Evolutionary conservation across 192 early-diverging fungal genomes (phyloP), one percentile per base, ranked within the genome.

Genomic region (Coemansia sp.): DNA sequence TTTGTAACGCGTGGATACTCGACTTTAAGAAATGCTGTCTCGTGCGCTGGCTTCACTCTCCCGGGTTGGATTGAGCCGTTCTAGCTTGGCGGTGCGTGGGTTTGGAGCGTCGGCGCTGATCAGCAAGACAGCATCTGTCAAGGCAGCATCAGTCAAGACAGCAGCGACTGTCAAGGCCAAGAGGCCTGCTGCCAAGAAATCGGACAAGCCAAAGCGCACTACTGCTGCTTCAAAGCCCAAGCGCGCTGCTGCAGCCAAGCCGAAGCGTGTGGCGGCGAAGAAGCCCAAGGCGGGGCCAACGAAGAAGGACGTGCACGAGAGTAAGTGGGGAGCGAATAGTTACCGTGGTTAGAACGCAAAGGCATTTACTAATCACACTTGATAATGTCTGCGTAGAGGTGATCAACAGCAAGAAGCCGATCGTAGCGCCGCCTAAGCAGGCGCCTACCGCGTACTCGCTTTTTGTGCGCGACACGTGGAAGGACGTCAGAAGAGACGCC

Each of bases 281-380:
- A 51, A 24, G 45, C 15, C 7, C 45, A 51, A 51, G 24, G 50
- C 50, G 2, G 45, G 6, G 17, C 45, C 45, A 5, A 36, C 5
- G 5, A 70, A 80, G 62, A 64, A 68, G 68, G 78, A 70, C n/a
- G 65, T 59, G 15, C 38, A 50, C 13, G 78, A 75, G 20, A 63
- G 77, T 79, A 79, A 67, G 24, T 24, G 24, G 24, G 24, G 24
- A 24, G 24, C 24, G 24, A 24, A 24, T 24, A 24, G 24, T 24
- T 24, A 24, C 24, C 24, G 24, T 24, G 24, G 24, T 24, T 24
- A 24, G 24, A 24, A 24, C 24, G 24, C 24, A 27, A 27, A 27
- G 24, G 24, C 24, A 27, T 27, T 2, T 27, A 27, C 24, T 27
- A 27, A 27, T 27, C 24, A 2, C 24, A 27, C 24, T 27, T 27